Evolutionary conservation across 306 rosid species (phyloP), one percentile per base, ranked within the genome.

Genomic region (Canavalia gladiata): DNA sequence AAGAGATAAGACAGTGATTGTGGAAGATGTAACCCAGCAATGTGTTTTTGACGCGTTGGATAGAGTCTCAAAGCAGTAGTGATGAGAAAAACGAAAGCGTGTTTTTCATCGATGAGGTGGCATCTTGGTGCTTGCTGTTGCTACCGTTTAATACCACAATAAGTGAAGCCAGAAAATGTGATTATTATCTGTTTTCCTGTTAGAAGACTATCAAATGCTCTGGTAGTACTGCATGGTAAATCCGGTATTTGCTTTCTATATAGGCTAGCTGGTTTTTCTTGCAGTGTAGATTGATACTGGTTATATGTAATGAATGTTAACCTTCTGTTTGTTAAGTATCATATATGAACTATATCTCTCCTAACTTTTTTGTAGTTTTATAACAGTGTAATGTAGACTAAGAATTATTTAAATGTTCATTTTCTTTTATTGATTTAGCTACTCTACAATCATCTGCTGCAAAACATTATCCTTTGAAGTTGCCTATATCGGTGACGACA

Each of bases 1-100:
- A 51, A 90, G 97, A 82, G 97, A 91, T 74, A 94, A 94, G 87
- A 90, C 85, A 8, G 95, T 94, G 6, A 85, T 92, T 43, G 98
- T 91, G 69, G 98, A 94, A 85, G 97, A 91, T 62, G 90, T 89
- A 58, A 88, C 90, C 52, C 85, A 87, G 68, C 89, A 91, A 84
- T 78, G 68, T 77, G 95, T 95, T 77, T 93, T 88, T 78, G 87
- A 88, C 49, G 86, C 94, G 41, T 59, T 95, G 84, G 92, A 88
- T 64, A 91, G 87, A 81, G 92, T 83, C 86, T 86, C 90, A n/a
- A 94, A 91, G 79, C 56, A 85, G 74, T 66, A 79, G 70, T 47
- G 64, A 46, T 70, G 74, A 79, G 34, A 29, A 55, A 74, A 71
- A 69, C 13, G 70, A 33, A 11, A 63, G n/a, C 41, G n/a, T 31